phyloP scores from a whole-genome alignment of 2,329 filamentous ascomycete genomes.

The Endocalyx cinctus region DNA sequence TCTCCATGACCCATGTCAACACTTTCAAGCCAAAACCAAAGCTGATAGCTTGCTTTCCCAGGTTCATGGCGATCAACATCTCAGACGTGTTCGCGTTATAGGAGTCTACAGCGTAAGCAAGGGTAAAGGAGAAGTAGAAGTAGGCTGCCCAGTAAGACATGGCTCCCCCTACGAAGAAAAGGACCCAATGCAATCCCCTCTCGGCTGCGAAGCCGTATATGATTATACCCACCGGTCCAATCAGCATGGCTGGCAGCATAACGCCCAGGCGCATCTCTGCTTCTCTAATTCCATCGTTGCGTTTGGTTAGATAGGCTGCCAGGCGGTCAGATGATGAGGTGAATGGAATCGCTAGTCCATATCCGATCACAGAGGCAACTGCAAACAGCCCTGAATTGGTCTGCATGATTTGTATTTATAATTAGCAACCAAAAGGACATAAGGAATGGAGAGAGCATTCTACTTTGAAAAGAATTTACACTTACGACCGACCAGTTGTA shows the following conservation, averaged over 20 bases:
- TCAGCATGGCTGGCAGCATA: slow-evolving; percentile 28
- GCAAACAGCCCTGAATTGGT: slow-evolving; percentile 26
- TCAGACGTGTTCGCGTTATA: slow-evolving; percentile 57
- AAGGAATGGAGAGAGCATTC: not conserved
- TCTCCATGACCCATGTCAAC: slow-evolving; percentile 44
- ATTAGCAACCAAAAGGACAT: no score
- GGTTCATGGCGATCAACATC: slow-evolving; percentile 59
- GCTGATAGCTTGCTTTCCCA: slow-evolving; percentile 51
- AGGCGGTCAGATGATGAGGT: slow-evolving; percentile 32
- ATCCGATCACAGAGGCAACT: slow-evolving; percentile 33
- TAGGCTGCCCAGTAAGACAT: slow-evolving; percentile 47
- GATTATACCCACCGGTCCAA: slow-evolving; percentile 31
- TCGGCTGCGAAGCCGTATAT: slow-evolving; percentile 33
- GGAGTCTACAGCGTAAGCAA: slow-evolving; percentile 58
- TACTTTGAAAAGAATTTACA: slow-evolving; percentile 3
- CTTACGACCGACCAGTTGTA: slow-evolving; percentile 38
- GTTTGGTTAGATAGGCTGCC: slow-evolving; percentile 33
- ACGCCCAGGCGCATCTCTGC: slow-evolving; percentile 38
- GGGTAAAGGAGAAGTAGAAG: slow-evolving; percentile 54
- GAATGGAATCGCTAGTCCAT: slow-evolving; percentile 33
- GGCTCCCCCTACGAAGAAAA: slow-evolving; percentile 46
- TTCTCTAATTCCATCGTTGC: slow-evolving; percentile 37
- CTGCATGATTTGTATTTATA: slow-evolving; percentile 10
- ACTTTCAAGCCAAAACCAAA: slow-evolving; percentile 49
- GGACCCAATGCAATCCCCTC: slow-evolving; percentile 36